Base-by-base conservation (phyloP, 805 yeast genomes). In the Ogataea paraovalis region DNA sequence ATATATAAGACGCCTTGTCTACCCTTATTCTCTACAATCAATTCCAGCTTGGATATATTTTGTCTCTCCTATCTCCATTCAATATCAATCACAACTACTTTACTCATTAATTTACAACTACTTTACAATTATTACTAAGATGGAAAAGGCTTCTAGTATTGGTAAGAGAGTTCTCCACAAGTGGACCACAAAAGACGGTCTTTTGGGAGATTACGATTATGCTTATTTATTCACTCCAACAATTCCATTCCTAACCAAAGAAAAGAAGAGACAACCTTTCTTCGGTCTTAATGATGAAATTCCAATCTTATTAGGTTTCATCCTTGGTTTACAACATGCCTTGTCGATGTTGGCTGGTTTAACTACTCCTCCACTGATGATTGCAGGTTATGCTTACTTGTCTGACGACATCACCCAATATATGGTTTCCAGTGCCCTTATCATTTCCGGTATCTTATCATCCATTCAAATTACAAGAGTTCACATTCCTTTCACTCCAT, bases 271-370 rank as follows among this genome's bases (percentile, higher is more conserved):
- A 2, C 89, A 85, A 58, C 96, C 96, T 0, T 90, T 90, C 67
- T 91, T 89, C 58, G 89, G 94, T 4, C 67, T 90, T 43, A 73
- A 89, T 62, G 79, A 83, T 39, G 87, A 82, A 1, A 82, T 91
- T 80, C 97, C 97, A 0, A 56, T 89, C n/a, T 56, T 85, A 7
- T 71, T 90, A 48, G 96, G 95, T 1, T 64, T 85, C 48, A 47
- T 90, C 10, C 75, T 91, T 30, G 97, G 97, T 16, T 74, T 90
- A 52, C 97, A 90, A 70, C 97, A 90, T 62, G 71, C 96, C 1
- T 66, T 90, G 54, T 82, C 97, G 22, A 90, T 91, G 96, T 70
- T 90, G 69, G 97, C 96, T 14, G 97, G 97, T 59, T 79, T 90
- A 43, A 85, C 86, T 33, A 72, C 94, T 7, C 96, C 97, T 8